These are phyloP conservation scores for Rhodotorula babjevae DNA, from an alignment of 768 basidiomycete species.

Conservation along the genomic window DNA sequence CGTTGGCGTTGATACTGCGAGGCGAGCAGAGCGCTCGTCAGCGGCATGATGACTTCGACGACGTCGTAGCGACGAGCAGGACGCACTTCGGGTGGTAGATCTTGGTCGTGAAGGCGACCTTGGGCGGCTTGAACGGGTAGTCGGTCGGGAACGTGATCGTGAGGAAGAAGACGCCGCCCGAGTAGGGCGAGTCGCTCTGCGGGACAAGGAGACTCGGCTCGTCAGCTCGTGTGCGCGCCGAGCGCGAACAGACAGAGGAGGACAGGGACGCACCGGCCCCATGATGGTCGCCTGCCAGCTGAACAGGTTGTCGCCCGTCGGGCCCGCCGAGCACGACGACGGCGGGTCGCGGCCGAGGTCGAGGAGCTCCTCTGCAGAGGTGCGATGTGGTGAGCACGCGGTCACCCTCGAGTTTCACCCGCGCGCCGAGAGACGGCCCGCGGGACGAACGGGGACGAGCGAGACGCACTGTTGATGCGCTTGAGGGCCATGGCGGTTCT, in stretches of 20 bases:
- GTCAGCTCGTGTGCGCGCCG: too few relatives aligned
- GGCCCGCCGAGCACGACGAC: slow-evolving; percentile 97
- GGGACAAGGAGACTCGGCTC: too few relatives aligned
- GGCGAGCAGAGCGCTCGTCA: too few relatives aligned
- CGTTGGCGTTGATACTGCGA: slow-evolving; percentile 87
- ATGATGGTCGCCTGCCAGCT: slow-evolving; percentile 90
- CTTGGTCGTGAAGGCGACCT: slow-evolving; percentile 99
- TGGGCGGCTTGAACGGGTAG: slow-evolving; percentile 99
- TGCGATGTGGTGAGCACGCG: too few relatives aligned
- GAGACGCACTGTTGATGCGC: slow-evolving; percentile 76
- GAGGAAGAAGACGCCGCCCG: slow-evolving; percentile 98
- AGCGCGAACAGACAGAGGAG: too few relatives aligned
- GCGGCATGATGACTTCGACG: too few relatives aligned
- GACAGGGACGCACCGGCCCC: slow-evolving; percentile 77
- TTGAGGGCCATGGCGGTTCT: slow-evolving; percentile 65
- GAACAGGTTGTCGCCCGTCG: slow-evolving; percentile 91
- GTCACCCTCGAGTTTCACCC: neutral
- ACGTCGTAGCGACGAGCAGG: too few relatives aligned
- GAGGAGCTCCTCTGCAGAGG: slow-evolving; percentile 72
- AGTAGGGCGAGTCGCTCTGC: slow-evolving; percentile 96
- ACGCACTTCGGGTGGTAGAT: slow-evolving; percentile 89
- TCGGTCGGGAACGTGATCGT: slow-evolving; percentile 90
- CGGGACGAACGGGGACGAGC: neutral
- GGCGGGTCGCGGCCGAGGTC: slow-evolving; percentile 99
- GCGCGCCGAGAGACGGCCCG: neutral